A percentile compares a stretch with the other conserved stretches of the same genome.
Evolutionary conservation across 2,329 filamentous ascomycete genomes (phyloP).

Genomic region (Venturia asperata): DNA sequence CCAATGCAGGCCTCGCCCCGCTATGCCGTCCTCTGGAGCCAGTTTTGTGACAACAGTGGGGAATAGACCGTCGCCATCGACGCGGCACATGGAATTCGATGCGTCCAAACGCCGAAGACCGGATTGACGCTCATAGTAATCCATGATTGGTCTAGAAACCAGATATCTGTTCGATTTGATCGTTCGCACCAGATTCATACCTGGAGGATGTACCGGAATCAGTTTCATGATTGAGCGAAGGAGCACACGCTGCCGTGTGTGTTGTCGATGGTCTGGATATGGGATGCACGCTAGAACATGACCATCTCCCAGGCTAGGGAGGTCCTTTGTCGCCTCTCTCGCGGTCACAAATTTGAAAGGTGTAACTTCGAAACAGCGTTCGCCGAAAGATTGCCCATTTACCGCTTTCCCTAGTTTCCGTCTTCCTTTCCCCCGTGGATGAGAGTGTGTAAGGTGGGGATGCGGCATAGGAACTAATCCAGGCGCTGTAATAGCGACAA

Average conservation of each 20-base stretch:
- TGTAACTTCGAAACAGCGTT: conserved; percentile 44
- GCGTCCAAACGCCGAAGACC: background rate
- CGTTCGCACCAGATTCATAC: background rate
- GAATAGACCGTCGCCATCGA: conserved; percentile 47
- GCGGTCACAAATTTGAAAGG: conserved; percentile 55
- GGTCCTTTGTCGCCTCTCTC: conserved; percentile 48
- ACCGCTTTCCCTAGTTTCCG: conserved; percentile 50
- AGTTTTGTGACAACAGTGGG: conserved; percentile 55
- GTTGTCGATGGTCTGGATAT: conserved; percentile 61
- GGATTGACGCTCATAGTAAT: background rate
- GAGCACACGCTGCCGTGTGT: background rate
- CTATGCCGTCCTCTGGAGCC: conserved; percentile 47
- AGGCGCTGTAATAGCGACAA: conserved; percentile 65
- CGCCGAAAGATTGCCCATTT: conserved; percentile 54
- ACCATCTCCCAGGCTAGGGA: conserved; percentile 57
- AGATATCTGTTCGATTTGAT: background rate
- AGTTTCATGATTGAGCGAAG: background rate
- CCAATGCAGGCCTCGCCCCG: conserved; percentile 58
- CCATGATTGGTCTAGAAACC: background rate
- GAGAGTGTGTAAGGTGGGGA: conserved; percentile 57
- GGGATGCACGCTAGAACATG: conserved; percentile 55
- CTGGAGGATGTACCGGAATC: background rate
- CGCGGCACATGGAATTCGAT: background rate
- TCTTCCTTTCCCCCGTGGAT: conserved; percentile 37
- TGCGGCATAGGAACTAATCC: conserved; percentile 50